phyloP scores from a whole-genome alignment of 1,139 yeast species.

The Arxiozyma slooffiae region DNA sequence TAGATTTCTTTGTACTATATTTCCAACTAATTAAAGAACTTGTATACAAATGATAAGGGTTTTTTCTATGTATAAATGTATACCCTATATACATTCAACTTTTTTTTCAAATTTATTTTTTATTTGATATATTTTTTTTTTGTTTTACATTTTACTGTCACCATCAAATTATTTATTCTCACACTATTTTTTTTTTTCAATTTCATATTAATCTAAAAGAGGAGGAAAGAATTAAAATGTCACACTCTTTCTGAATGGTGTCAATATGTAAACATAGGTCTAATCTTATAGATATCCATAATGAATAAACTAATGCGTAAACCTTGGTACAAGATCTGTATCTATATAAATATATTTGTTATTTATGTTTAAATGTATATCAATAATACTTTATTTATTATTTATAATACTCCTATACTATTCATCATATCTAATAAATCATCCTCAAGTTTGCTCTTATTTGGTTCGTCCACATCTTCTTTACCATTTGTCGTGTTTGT shows the following conservation, averaged over 20 bases:
- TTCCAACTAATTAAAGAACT: background rate
- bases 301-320: too few relatives aligned
- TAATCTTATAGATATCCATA: too few relatives aligned
- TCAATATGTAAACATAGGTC: background rate
- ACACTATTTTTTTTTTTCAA: background rate
- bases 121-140: background rate
- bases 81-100: too few relatives aligned
- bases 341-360: too few relatives aligned
- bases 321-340: too few relatives aligned
- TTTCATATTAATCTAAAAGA: background rate
- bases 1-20: too few relatives aligned
- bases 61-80: too few relatives aligned
- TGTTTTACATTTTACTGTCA: background rate
- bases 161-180: background rate
- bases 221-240: background rate
- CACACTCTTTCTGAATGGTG: background rate
- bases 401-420: constrained; percentile 19
- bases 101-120: background rate
- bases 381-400: background rate
- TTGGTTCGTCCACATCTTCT: constrained; percentile 1
- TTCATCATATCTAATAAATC: constrained; percentile 26
- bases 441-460: constrained; percentile 17
- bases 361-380: background rate
- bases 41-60: too few relatives aligned
- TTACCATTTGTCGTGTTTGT: background rate